Percentiles rank a stretch among this genome's conserved stretches.
Conservation (phyloP, 2,329 filamentous ascomycete species). For the Cercospora sesami region DNA sequence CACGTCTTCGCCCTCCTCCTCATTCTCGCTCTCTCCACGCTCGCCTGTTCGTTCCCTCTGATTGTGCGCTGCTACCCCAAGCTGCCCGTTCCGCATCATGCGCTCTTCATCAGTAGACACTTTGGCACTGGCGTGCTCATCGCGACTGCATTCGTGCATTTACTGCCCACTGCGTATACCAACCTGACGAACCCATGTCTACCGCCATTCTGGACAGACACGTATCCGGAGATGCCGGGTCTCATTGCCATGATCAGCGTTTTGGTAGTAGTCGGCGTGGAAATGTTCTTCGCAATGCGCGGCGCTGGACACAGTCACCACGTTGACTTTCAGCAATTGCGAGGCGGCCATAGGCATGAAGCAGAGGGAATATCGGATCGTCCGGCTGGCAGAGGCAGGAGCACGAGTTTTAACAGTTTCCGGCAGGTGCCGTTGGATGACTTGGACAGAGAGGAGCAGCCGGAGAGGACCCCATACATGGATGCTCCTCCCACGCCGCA, state of each 20-base stretch:
- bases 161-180: slow-evolving; percentile 63
- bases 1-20: slow-evolving; percentile 61
- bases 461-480: slow-evolving; percentile 27
- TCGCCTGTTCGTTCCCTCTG: slow-evolving; percentile 63
- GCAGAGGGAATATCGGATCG: slow-evolving; percentile 19
- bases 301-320: slow-evolving; percentile 61
- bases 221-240: slow-evolving; percentile 78
- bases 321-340: slow-evolving; percentile 38
- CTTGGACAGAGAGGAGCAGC: slow-evolving; percentile 19
- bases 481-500: slow-evolving; percentile 21
- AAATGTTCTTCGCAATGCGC: slow-evolving; percentile 81
- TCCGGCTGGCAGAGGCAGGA: slow-evolving; percentile 20
- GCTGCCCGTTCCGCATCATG: slow-evolving; percentile 59
- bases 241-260: slow-evolving; percentile 79
- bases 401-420: slow-evolving; percentile 34
- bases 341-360: slow-evolving; percentile 24
- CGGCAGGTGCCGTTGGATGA: slow-evolving; percentile 29
- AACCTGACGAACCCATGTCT: slow-evolving; percentile 66
- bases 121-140: slow-evolving; percentile 60
- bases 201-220: slow-evolving; percentile 73
- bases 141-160: slow-evolving; percentile 59
- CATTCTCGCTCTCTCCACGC: slow-evolving; percentile 57
- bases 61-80: slow-evolving; percentile 60
- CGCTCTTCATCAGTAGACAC: slow-evolving; percentile 61
- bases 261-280: slow-evolving; percentile 78